A percentile compares a stretch with the other conserved stretches of the same genome.
These are phyloP conservation scores for Hypoxylon sp. DNA, from an alignment of 2,329 filamentous ascomycete species.

Conservation along the genomic window DNA sequence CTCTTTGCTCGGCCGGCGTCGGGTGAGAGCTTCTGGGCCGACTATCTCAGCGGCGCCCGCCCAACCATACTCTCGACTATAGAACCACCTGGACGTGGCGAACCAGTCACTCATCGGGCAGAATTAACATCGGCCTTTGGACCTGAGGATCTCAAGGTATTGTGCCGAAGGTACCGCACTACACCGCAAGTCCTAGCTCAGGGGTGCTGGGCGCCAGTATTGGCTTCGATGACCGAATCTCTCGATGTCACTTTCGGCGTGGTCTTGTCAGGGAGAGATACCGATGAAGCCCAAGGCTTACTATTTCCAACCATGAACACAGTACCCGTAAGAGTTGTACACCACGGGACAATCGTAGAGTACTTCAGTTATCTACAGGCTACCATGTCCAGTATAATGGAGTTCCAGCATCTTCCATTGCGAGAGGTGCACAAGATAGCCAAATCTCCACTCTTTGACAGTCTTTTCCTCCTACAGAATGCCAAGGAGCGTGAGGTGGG, in stretches of 20 bases:
- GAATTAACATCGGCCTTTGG: slow-evolving; percentile 61
- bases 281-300: slow-evolving; percentile 73
- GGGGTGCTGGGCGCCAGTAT: slow-evolving; percentile 78
- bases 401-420: slow-evolving; percentile 82
- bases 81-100: not conserved
- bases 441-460: slow-evolving; percentile 63
- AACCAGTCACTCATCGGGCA: slow-evolving; percentile 53
- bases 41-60: slow-evolving; percentile 68
- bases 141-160: slow-evolving; percentile 59
- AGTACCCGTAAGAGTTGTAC: slow-evolving; percentile 76
- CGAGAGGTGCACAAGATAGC: slow-evolving; percentile 73
- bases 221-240: slow-evolving; percentile 71
- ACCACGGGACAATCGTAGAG: slow-evolving; percentile 74
- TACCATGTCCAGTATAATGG: slow-evolving; percentile 72
- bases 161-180: slow-evolving; percentile 76
- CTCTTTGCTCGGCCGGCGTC: slow-evolving; percentile 58
- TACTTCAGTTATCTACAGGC: slow-evolving; percentile 82
- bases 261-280: slow-evolving; percentile 86
- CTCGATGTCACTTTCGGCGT: slow-evolving; percentile 86
- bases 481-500: slow-evolving; percentile 22
- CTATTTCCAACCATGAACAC: slow-evolving; percentile 96
- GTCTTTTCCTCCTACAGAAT: slow-evolving; percentile 68
- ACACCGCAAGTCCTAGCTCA: slow-evolving; percentile 83
- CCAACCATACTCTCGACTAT: slow-evolving; percentile 53
- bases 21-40: slow-evolving; percentile 76